Conservation (phyloP, 306 rosid genomes). For the Pyrus betulifolia region DNA sequence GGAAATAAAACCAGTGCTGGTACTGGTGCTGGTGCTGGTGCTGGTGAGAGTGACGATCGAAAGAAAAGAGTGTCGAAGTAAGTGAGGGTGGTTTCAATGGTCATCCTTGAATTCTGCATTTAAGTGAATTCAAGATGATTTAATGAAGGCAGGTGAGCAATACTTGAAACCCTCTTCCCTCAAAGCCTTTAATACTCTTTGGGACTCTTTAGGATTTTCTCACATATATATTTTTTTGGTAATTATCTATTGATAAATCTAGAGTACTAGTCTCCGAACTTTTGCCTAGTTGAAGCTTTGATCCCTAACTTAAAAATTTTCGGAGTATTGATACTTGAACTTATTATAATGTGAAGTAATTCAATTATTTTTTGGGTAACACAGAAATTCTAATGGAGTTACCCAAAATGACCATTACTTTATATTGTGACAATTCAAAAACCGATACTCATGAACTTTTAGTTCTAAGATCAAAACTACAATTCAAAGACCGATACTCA, state of each 20-base stretch:
- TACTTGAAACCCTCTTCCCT: slow-evolving; percentile 41
- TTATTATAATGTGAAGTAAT: background rate
- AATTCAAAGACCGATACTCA: too few species aligned
- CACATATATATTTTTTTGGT: background rate
- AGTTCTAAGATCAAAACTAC: background rate
- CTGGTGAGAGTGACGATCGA: slow-evolving; percentile 31
- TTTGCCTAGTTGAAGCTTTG: too few species aligned
- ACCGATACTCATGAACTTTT: background rate
- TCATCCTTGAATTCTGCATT: slow-evolving; percentile 69
- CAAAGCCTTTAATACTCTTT: slow-evolving; percentile 41
- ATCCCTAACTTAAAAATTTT: too few species aligned
- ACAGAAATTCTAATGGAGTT: background rate
- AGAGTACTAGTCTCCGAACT: background rate
- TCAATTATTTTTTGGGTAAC: background rate
- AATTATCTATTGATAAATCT: background rate
- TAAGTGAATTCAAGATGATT: slow-evolving; percentile 75
- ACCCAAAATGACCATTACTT: background rate
- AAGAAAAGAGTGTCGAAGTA: slow-evolving; percentile 27
- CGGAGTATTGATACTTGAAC: background rate
- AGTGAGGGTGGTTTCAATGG: slow-evolving; percentile 42
- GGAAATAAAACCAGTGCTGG: slow-evolving; percentile 11
- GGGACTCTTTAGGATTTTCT: slow-evolving; percentile 5
- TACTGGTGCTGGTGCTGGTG: slow-evolving; percentile 10
- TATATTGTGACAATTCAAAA: background rate
- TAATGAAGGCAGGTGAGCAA: slow-evolving; percentile 78